Conservation (phyloP, 1,139 yeast species). For the Blastobotrys ciferrii region DNA sequence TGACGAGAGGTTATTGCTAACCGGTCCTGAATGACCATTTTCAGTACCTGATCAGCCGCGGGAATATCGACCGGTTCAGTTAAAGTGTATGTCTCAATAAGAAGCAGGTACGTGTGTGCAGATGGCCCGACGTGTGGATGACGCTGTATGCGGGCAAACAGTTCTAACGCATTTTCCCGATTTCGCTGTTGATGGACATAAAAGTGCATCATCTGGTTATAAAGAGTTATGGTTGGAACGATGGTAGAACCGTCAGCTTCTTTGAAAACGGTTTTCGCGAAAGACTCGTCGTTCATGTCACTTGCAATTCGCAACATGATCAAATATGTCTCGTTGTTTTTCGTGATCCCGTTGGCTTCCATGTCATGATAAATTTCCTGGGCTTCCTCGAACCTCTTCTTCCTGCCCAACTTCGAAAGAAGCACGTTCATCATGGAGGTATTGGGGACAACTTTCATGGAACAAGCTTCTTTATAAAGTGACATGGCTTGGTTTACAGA, state of each 20-base stretch:
- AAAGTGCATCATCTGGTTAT: slow-evolving; percentile 41
- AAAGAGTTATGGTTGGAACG: slow-evolving; percentile 40
- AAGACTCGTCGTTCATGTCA: slow-evolving; percentile 39
- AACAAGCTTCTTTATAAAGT: slow-evolving; percentile 40
- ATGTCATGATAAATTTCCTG: slow-evolving; percentile 34
- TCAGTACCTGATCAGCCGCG: slow-evolving; percentile 40
- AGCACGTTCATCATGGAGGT: slow-evolving; percentile 41
- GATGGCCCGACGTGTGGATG: slow-evolving; percentile 35
- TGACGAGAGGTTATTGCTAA: slow-evolving; percentile 34
- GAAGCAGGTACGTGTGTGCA: slow-evolving; percentile 40
- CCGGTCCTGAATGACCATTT: slow-evolving; percentile 31
- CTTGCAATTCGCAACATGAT: slow-evolving; percentile 43
- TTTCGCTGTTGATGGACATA: slow-evolving; percentile 35
- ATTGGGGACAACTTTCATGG: slow-evolving; percentile 31
- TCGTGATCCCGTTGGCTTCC: slow-evolving; percentile 24
- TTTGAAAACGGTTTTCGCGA: slow-evolving; percentile 36
- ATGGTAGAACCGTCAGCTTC: slow-evolving; percentile 36
- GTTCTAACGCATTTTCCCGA: slow-evolving; percentile 25
- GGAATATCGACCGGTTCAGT: slow-evolving; percentile 36
- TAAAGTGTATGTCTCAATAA: slow-evolving; percentile 40
- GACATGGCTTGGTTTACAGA: slow-evolving; percentile 28
- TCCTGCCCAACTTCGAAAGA: slow-evolving; percentile 38
- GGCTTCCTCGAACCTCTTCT: slow-evolving; percentile 38
- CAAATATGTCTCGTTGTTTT: slow-evolving; percentile 39
- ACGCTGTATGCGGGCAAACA: slow-evolving; percentile 35